These are phyloP conservation scores for Sarocladiaceae sp. DNA, from an alignment of 2,329 filamentous ascomycete species.

Conservation along the genomic window DNA sequence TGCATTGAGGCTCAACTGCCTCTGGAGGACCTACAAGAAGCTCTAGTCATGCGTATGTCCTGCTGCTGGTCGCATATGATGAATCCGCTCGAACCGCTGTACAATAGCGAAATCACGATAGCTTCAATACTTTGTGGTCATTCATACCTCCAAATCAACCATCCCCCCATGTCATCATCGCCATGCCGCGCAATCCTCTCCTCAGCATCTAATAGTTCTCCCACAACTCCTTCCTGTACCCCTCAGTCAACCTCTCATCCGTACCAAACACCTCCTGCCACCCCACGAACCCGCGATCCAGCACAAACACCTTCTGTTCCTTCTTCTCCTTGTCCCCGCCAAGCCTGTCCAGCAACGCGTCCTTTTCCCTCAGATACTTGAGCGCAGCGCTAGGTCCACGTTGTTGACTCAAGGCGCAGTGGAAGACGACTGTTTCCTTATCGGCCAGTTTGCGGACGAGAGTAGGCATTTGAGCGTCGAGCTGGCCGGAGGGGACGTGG, in stretches of 20 bases:
- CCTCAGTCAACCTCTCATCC: slow-evolving; percentile 78
- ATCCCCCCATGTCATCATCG: not conserved
- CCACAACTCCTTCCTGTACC: slow-evolving; percentile 83
- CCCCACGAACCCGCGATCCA: slow-evolving; percentile 78
- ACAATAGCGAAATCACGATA: too few relatives aligned
- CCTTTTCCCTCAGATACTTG: slow-evolving; percentile 69
- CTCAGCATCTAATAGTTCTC: slow-evolving; percentile 40
- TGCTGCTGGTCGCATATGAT: too few relatives aligned
- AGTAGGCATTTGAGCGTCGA: slow-evolving; percentile 76
- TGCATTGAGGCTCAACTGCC: too few relatives aligned
- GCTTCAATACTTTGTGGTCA: too few relatives aligned
- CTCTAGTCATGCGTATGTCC: too few relatives aligned
- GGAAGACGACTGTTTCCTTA: slow-evolving; percentile 85
- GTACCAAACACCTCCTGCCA: slow-evolving; percentile 85
- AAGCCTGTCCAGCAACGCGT: slow-evolving; percentile 36
- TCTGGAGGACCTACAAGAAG: too few relatives aligned
- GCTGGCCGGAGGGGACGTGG: slow-evolving; percentile 68
- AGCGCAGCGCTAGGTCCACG: slow-evolving; percentile 82
- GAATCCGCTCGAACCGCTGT: too few relatives aligned
- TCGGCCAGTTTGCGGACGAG: slow-evolving; percentile 73
- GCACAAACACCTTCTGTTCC: slow-evolving; percentile 71
- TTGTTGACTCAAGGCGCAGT: slow-evolving; percentile 90
- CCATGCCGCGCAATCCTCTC: not conserved
- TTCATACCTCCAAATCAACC: not conserved
- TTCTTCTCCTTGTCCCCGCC: slow-evolving; percentile 23